Evolutionary conservation across 768 basidiomycete genomes (phyloP).

Genomic region (Stropharia rugosoannulata): DNA sequence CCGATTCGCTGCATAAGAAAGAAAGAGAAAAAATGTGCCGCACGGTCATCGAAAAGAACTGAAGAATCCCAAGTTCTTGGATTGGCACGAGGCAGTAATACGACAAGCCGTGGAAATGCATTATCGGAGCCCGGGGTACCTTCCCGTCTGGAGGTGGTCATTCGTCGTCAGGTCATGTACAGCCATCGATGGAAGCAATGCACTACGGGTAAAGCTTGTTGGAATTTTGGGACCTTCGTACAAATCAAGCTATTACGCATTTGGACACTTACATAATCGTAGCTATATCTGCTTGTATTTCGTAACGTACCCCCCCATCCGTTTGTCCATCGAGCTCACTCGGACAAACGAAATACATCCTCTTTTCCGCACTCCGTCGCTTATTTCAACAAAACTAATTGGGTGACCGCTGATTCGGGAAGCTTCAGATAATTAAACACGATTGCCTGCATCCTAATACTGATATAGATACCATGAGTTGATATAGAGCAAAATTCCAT

Average conservation of each 20-base stretch:
- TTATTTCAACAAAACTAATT: too few species aligned
- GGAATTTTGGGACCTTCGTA: too few species aligned
- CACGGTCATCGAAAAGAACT: background rate
- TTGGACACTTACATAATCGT: too few species aligned
- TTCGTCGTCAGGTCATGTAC: background rate
- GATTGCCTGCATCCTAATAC: background rate
- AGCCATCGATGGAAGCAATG: slow-evolving; percentile 3
- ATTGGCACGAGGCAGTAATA: slow-evolving; percentile 1
- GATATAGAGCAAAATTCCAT: background rate
- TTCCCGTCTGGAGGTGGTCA: background rate
- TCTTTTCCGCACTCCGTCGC: too few species aligned
- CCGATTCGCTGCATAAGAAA: too few species aligned
- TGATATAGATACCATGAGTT: background rate
- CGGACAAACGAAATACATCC: too few species aligned
- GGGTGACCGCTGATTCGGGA: too few species aligned
- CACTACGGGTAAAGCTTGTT: slow-evolving; percentile 2
- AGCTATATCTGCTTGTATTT: too few species aligned
- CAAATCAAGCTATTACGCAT: too few species aligned
- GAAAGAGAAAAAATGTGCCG: too few species aligned
- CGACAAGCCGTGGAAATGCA: slow-evolving; percentile 5
- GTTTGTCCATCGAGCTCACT: too few species aligned
- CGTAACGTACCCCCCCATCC: too few species aligned
- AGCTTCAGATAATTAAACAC: background rate
- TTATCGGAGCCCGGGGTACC: slow-evolving; percentile 1
- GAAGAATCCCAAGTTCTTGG: background rate